Evolutionary conservation across 306 rosid genomes (phyloP), one percentile per base, ranked within the genome.

Genomic region (Ochetophila trinervis): DNA sequence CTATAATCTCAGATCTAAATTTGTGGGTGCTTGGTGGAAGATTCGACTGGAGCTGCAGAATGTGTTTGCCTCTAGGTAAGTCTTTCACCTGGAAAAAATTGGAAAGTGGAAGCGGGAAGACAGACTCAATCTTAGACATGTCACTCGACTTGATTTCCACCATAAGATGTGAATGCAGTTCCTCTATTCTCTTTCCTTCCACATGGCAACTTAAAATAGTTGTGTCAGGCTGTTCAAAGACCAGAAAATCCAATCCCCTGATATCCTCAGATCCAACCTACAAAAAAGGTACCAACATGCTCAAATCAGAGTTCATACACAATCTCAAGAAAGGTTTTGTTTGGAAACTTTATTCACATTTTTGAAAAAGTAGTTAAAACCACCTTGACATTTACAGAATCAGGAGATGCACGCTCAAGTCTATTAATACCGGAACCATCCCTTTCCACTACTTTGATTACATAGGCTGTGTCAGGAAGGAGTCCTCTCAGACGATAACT

Each of bases 361-460:
- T 23, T 21, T 14, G 12, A 42, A 35, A 15, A 59, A 9, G 52
- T 52, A 62, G 62, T 48, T 27, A 24, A 53, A 40, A 70, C 70
- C 67, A 90, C 99, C 91, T 88, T 70, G 53, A 88, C 66, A 5
- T 81, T 21, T 71, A 83, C 24, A 36, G 87, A 81, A 74, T 87
- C 90, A 52, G 97, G 99, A 68, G 99, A 84, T 64, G 99, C 97
- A 50, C 96, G 94, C 87, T 90, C 99, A 62, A 94, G 85, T 66
- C 69, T 67, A 58, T 83, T 60, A 78, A 75, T 81, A 17, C 79
- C 87, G 63, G 53, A 59, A 72, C 79, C 81, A 63, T 81, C 90
- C 79, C 82, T 87, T 64, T 79, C 84, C 56, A 84, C 83, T 56
- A 94, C 96, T 82, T 77, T 86, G 60, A 94, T 68, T 61, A 67